phyloP scores from a whole-genome alignment of 2,329 filamentous ascomycete species.

The Exophiala spinifera region DNA sequence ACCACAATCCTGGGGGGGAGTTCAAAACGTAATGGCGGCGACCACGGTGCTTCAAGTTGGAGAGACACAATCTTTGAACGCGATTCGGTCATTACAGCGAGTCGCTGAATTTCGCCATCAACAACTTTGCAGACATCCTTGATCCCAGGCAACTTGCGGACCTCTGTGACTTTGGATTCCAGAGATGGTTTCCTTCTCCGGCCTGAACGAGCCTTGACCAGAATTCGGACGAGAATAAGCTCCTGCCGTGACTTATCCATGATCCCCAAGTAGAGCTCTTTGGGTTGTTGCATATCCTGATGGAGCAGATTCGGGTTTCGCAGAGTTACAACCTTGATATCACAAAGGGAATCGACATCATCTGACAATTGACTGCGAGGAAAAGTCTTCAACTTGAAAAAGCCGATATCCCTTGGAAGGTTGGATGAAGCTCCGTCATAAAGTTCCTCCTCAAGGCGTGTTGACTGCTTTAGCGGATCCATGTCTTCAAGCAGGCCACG shows the following conservation, averaged over 20 bases:
- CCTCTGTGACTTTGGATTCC: slow-evolving; percentile 37
- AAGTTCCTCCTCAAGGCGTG: slow-evolving; percentile 19
- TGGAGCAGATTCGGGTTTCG: background rate
- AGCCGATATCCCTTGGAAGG: slow-evolving; percentile 22
- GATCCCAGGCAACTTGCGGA: slow-evolving; percentile 63
- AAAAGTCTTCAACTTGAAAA: slow-evolving; percentile 28
- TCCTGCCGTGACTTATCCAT: slow-evolving; percentile 66
- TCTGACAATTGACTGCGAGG: slow-evolving; percentile 7
- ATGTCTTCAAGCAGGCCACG: slow-evolving; percentile 69
- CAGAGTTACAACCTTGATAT: slow-evolving; percentile 20
- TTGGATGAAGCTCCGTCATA: slow-evolving; percentile 16
- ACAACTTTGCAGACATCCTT: slow-evolving; percentile 69
- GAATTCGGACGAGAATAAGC: slow-evolving; percentile 64
- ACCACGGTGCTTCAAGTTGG: slow-evolving; percentile 74
- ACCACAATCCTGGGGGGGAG: slow-evolving; percentile 58
- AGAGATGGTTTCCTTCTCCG: slow-evolving; percentile 11
- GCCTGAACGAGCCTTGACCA: slow-evolving; percentile 45
- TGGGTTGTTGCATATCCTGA: slow-evolving; percentile 5
- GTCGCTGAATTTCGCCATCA: slow-evolving; percentile 65
- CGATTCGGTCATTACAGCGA: slow-evolving; percentile 67
- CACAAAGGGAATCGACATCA: background rate
- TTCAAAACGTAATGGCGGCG: slow-evolving; percentile 63
- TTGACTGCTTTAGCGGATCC: slow-evolving; percentile 35
- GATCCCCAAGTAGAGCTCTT: slow-evolving; percentile 58
- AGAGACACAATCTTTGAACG: slow-evolving; percentile 63